Conservation (phyloP, 2,329 filamentous ascomycete species). For the Clonostachys solani region DNA sequence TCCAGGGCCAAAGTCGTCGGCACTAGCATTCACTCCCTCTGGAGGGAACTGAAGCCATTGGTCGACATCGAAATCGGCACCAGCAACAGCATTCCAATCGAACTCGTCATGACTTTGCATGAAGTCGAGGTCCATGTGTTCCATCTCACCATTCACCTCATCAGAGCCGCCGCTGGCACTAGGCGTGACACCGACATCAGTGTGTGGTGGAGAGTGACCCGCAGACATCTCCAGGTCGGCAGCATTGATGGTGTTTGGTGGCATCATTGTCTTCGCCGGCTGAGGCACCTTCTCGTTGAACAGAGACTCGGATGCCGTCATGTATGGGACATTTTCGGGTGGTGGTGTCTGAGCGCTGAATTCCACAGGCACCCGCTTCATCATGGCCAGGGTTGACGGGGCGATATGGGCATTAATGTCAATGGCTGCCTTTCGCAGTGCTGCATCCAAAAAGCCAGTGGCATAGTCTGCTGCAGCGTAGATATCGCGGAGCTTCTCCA, state of each 20-base stretch:
- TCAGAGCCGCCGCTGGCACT: constrained; percentile 40
- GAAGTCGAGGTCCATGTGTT: constrained; percentile 39
- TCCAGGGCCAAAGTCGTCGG: background rate
- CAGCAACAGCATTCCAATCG: constrained; percentile 48
- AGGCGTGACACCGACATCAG: constrained; percentile 39
- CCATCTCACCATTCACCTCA: constrained; percentile 21
- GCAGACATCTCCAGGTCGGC: constrained; percentile 23
- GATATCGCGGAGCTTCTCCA: constrained; percentile 81
- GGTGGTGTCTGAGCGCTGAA: constrained; percentile 46
- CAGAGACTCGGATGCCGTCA: constrained; percentile 33
- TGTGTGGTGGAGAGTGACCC: constrained; percentile 36
- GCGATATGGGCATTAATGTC: constrained; percentile 45
- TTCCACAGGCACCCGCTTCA: constrained; percentile 28
- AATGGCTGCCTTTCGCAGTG: constrained; percentile 82
- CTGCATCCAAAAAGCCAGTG: constrained; percentile 90
- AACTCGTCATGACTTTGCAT: constrained; percentile 42
- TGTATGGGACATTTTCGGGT: constrained; percentile 41
- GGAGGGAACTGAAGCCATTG: constrained; percentile 55
- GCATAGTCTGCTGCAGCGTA: constrained; percentile 95
- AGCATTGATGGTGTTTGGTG: constrained; percentile 30
- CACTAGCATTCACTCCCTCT: constrained; percentile 26
- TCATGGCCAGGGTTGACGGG: constrained; percentile 24
- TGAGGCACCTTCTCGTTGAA: constrained; percentile 21
- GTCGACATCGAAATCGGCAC: constrained; percentile 52
- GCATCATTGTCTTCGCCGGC: constrained; percentile 17